A percentile compares a stretch with the other conserved stretches of the same genome.
Conservation (phyloP, 345 rosid genomes). For the Salix viminalis region DNA sequence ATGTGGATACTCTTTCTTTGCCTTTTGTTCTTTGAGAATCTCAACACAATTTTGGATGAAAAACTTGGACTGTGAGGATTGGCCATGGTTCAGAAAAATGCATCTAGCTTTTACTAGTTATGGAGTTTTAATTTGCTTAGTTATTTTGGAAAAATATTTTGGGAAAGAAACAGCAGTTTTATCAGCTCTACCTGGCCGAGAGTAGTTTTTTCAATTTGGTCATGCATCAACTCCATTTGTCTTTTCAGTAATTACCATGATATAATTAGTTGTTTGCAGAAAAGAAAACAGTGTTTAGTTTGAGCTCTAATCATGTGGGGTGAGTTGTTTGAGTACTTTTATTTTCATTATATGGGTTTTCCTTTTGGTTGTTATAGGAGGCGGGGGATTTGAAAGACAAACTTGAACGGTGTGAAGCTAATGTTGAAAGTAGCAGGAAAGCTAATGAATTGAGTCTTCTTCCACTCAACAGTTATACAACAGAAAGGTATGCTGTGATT, state of each 20-base stretch:
- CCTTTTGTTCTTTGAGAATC: too few species aligned
- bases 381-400: slow-evolving; percentile 57
- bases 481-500: slow-evolving; percentile 41
- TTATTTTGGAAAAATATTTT: too few species aligned
- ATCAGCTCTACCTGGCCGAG: background rate
- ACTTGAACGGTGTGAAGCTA: slow-evolving; percentile 73
- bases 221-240: background rate
- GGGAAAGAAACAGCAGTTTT: too few species aligned
- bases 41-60: too few species aligned
- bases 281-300: background rate
- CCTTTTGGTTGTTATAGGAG: slow-evolving; percentile 44
- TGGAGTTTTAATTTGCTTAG: too few species aligned
- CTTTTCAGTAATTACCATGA: background rate
- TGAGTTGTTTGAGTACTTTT: background rate
- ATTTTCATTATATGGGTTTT: background rate
- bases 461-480: slow-evolving; percentile 58
- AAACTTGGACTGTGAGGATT: too few species aligned
- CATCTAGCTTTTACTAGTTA: too few species aligned
- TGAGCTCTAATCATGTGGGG: too few species aligned
- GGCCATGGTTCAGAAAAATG: too few species aligned
- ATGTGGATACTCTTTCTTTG: too few species aligned
- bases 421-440: slow-evolving; percentile 66
- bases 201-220: background rate
- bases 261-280: background rate
- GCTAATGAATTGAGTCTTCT: slow-evolving; percentile 61